Conservation (phyloP, 225 moss, liverwort and hornwort genomes). For the Rhytidiadelphus loreus region DNA sequence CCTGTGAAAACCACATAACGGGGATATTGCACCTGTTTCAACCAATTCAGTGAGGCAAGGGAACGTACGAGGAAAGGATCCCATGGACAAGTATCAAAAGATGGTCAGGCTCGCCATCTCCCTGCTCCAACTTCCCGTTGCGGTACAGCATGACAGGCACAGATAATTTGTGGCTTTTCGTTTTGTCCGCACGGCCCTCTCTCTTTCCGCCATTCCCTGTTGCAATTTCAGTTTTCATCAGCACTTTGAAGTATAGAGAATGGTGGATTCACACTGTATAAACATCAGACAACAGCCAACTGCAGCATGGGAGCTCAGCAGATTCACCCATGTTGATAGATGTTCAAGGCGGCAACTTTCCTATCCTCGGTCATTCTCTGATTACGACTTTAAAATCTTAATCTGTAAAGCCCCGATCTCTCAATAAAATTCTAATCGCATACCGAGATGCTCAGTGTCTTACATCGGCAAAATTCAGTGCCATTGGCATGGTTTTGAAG, state of each 20-base stretch:
- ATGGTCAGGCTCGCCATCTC: slow-evolving; percentile 61
- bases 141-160: slow-evolving; percentile 22
- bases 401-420: neutral
- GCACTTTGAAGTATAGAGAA: neutral
- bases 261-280: neutral
- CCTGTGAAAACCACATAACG: neutral
- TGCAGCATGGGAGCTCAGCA: neutral
- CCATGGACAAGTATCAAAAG: slow-evolving; percentile 95
- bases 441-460: neutral
- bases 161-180: neutral
- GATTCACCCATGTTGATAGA: neutral
- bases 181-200: neutral
- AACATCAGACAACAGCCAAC: neutral
- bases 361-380: neutral
- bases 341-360: neutral
- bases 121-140: neutral
- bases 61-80: slow-evolving; percentile 65
- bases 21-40: neutral
- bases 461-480: neutral
- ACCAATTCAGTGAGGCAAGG: neutral
- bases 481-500: neutral
- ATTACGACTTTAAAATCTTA: neutral
- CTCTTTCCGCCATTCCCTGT: slow-evolving; percentile 10
- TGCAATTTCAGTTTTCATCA: slow-evolving; percentile 1
- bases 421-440: neutral